Percentiles rank a stretch among this genome's conserved stretches.
These are phyloP conservation scores for Suhomyces choctaworum DNA, from an alignment of 1,139 yeast genomes.

Conservation along the genomic window DNA sequence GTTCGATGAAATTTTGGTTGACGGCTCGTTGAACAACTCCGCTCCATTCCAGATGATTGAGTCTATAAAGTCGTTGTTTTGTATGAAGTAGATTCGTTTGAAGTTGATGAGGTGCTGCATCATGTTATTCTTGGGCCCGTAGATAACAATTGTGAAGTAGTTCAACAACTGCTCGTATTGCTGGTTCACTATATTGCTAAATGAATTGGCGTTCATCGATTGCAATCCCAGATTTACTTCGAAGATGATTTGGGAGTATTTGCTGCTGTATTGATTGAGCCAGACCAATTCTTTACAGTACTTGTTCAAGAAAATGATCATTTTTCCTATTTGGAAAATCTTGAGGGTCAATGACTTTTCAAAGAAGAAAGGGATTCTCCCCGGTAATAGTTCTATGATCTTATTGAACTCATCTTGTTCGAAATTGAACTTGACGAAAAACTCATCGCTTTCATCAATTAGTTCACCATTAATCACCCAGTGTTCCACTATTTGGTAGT, in stretches of 20 bases:
- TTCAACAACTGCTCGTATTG: conserved; percentile 61
- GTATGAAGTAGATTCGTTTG: conserved; percentile 68
- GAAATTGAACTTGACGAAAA: conserved; percentile 55
- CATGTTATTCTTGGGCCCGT: conserved; percentile 47
- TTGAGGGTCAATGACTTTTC: conserved; percentile 46
- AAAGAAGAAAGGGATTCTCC: conserved; percentile 59
- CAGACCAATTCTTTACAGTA: conserved; percentile 64
- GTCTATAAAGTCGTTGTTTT: conserved; percentile 77
- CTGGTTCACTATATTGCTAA: conserved; percentile 38
- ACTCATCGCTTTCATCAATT: conserved; percentile 58
- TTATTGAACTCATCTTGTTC: conserved; percentile 35
- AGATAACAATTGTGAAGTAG: conserved; percentile 52
- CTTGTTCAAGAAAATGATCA: conserved; percentile 64
- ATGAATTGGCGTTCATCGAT: conserved; percentile 30
- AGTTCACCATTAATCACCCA: conserved; percentile 77
- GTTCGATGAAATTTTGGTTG: conserved; percentile 62
- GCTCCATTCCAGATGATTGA: conserved; percentile 59
- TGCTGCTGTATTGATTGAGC: conserved; percentile 47
- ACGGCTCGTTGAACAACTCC: conserved; percentile 58
- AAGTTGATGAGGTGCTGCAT: conserved; percentile 59
- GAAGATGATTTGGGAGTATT: conserved; percentile 34
- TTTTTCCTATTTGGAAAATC: conserved; percentile 76
- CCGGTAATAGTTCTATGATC: conserved; percentile 34
- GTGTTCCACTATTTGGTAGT: conserved; percentile 56
- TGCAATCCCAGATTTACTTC: conserved; percentile 31